A percentile compares a stretch with the other conserved stretches of the same genome.
Evolutionary conservation across 768 basidiomycete genomes (phyloP).

Genomic region (Pleurotus tuoliensis): DNA sequence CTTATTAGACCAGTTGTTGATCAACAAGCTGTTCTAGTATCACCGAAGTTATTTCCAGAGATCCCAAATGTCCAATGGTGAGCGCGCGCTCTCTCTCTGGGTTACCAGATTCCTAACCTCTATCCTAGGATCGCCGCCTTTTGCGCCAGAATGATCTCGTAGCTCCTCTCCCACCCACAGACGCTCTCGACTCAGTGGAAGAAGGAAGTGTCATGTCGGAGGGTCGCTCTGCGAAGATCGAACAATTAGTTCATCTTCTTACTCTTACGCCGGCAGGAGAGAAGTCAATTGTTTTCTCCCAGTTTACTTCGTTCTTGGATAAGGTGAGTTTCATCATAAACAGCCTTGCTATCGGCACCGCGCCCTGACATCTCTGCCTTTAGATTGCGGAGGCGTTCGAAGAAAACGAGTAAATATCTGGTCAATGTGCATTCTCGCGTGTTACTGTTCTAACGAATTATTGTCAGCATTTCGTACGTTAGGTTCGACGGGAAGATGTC

Average conservation of each 20-base stretch:
- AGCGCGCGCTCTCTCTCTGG: conserved; percentile 5
- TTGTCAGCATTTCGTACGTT: conserved; percentile 62
- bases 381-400: conserved; percentile 71
- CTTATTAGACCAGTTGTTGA: no score
- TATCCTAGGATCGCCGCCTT: conserved; percentile 62
- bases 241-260: conserved; percentile 73
- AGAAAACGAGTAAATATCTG: conserved; percentile 46
- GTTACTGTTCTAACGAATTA: neutral
- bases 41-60: conserved; percentile 61
- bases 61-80: conserved; percentile 83
- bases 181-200: conserved; percentile 41
- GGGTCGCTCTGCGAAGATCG: conserved; percentile 81
- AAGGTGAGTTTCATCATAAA: conserved; percentile 41
- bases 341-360: no score
- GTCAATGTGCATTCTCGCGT: conserved; percentile 11
- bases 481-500: conserved; percentile 87
- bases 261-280: conserved; percentile 62
- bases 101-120: neutral
- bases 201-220: conserved; percentile 35
- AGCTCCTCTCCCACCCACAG: conserved; percentile 60
- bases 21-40: conserved; percentile 39
- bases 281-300: conserved; percentile 86
- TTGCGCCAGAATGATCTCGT: conserved; percentile 53
- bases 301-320: conserved; percentile 83
- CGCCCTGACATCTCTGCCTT: neutral